Conservation (phyloP, 306 rosid species). For the Prunus armeniaca region DNA sequence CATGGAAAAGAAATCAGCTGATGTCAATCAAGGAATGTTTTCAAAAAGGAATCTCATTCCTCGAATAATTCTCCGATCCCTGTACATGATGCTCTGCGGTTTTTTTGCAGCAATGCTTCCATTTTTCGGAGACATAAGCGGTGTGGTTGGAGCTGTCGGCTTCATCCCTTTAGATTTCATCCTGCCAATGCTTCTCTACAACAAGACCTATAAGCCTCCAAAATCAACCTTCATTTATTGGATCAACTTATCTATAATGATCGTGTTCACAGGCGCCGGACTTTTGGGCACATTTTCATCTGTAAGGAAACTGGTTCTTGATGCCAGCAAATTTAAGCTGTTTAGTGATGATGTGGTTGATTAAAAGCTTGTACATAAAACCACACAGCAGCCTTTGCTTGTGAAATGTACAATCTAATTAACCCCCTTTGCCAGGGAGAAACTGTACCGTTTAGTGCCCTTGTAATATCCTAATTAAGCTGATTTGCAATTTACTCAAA, state of each 20-base stretch:
- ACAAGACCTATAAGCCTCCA: conserved; percentile 76
- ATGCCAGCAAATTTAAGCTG: conserved; percentile 73
- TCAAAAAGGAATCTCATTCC: conserved; percentile 82
- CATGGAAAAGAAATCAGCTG: conserved; percentile 85
- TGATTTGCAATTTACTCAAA: no score
- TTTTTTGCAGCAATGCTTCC: conserved; percentile 92
- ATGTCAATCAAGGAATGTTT: conserved; percentile 73
- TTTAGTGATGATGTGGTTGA: conserved; percentile 67
- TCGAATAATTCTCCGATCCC: conserved; percentile 66
- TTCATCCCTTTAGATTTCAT: conserved; percentile 94
- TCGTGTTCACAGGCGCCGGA: conserved; percentile 73
- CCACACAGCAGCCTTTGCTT: neutral
- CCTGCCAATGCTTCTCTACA: conserved; percentile 91
- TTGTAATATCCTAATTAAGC: neutral
- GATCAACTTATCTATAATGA: conserved; percentile 71
- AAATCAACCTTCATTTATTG: conserved; percentile 56
- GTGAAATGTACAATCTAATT: neutral
- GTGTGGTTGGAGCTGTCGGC: conserved; percentile 86
- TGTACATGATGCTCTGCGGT: conserved; percentile 73
- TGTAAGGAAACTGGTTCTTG: conserved; percentile 68
- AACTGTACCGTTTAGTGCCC: neutral
- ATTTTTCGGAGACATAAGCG: conserved; percentile 83
- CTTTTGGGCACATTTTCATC: conserved; percentile 84
- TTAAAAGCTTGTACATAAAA: conserved; percentile 13
- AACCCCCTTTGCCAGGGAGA: neutral